Base-by-base conservation (phyloP, 805 yeast genomes). In the Wickerhamiella shivajii region DNA sequence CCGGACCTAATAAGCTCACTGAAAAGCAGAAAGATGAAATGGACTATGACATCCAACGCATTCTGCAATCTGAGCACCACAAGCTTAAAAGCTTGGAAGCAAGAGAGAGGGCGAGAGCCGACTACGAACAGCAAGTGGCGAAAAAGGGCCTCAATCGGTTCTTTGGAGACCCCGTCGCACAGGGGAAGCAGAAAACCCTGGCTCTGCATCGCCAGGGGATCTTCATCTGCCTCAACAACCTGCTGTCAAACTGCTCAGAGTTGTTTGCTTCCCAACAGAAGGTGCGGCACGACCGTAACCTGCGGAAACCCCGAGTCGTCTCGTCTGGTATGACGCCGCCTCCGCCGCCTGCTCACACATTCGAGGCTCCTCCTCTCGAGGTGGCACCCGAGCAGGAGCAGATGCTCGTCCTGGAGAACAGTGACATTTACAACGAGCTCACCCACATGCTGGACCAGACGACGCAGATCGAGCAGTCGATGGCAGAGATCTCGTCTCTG, bases 401-500 rank as follows among this genome's bases (percentile, higher is more conserved):
- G 34, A 49, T 47, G 23, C 48, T 60, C 7, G 53, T 50, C 29
- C 40, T 34, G 5, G 64, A 59, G 35, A 58, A 57, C 34, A 45
- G 43, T 23, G 56, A 47, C 8, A 45, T 60, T 14, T 45, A 59
- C 6, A 53, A 55, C 8, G 60, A 56, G 28, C 51, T 59, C 24
- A 52, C 51, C 31, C 45, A 49, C 12, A 49, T 55, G 7, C 48
- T 56, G 13, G 53, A 50, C 27, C 53, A 57, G 38, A 61, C 60
- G 3, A 45, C 50, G 26, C 45, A 45, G 24, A 63, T 63, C 2
- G 64, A 59, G 40, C 48, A 46, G 42, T 54, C 62, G 18, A 47
- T 60, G 43, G 44, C 46, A 14, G 94, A 81, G 47, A 75, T 85
- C 27, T 67, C 84, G 1, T 69, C 74, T 35, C 53, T 85, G 40